These are phyloP conservation scores for Cladosporium sp. DNA, from an alignment of 2,329 filamentous ascomycete species.

Conservation along the genomic window DNA sequence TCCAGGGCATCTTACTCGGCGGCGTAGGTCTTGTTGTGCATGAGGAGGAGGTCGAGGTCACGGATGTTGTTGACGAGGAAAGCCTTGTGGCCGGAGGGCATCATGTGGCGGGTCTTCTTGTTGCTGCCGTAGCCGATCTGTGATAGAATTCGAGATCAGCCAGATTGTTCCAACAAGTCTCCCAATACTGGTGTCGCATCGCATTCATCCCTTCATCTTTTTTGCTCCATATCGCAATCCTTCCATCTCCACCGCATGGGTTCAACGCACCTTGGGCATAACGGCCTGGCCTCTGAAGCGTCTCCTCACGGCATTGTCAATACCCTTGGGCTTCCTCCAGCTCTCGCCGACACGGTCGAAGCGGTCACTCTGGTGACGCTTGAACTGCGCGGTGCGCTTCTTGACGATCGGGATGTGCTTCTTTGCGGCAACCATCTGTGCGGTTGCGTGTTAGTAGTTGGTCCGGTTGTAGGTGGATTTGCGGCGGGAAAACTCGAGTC, in stretches of 20 bases:
- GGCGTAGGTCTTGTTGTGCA: slow-evolving; percentile 99
- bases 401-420: slow-evolving; percentile 99
- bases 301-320: slow-evolving; percentile 95
- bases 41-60: slow-evolving; percentile 95
- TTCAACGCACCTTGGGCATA: slow-evolving; percentile 88
- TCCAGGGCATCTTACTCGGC: slow-evolving; percentile 71
- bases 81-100: slow-evolving; percentile 98
- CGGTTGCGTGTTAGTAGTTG: slow-evolving; percentile 13
- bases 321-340: slow-evolving; percentile 99
- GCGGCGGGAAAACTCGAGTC: slow-evolving; percentile 4
- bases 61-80: slow-evolving; percentile 97
- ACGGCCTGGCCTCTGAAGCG: slow-evolving; percentile 92
- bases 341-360: slow-evolving; percentile 86
- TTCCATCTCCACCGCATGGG: slow-evolving; percentile 1
- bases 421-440: slow-evolving; percentile 96
- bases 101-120: slow-evolving; percentile 99
- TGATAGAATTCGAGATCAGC: slow-evolving; percentile 19
- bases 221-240: slow-evolving; percentile 4
- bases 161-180: slow-evolving; percentile 11
- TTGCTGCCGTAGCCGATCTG: slow-evolving; percentile 99
- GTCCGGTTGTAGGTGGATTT: neutral
- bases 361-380: slow-evolving; percentile 94
- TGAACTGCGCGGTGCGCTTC: slow-evolving; percentile 99
- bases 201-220: neutral
- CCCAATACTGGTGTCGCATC: slow-evolving; percentile 1